Base-by-base conservation (phyloP, 495 filamentous ascomycete species). In the Aspergillus panamensis region DNA sequence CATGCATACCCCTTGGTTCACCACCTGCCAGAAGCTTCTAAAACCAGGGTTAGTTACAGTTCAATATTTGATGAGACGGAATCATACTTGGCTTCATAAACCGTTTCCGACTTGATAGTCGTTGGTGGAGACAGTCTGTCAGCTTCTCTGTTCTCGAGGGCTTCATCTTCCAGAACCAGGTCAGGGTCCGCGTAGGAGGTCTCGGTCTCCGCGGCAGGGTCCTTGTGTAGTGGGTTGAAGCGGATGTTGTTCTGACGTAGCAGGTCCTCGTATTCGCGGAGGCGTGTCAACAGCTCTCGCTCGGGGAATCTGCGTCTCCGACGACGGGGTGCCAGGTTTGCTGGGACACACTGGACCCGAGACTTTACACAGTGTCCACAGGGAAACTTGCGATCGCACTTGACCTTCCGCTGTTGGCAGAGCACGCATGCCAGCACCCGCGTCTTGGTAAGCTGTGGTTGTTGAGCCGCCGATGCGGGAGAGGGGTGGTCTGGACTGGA, bases 361-460 rank as follows among this genome's bases (percentile, higher is more conserved):
- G 68, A 51, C 40, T 65, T 76, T 25, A 71, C 48, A 58, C 83
- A 85, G 54, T 81, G 77, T 3, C 67, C 52, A 63, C 83, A 86
- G 12, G 82, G 83, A 55, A 77, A 80, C 14, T 70, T 73, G 47
- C 80, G 80, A 45, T 84, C 74, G 68, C 82, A 86, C 54, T 77
- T 81, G 31, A 85, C 69, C 53, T 85, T 85, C 43, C 82, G 80
- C 59, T 82, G 80, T 61, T 83, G 78, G 64, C 82, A 85, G 0
- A 73, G 67, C 29, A 82, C 69, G 58, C 82, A 84, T 3, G 82
- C 77, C n/a, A 85, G 75, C n/a, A 79, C 68, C 21, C 82, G 72
- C 35, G 35, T 12, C 35, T 39, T 39, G 35, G 8, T 8, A n/a
- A 8, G 35, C 35, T n/a, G 8, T n/a, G 8, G 35, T 39, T n/a